Evolutionary conservation across 148 eudicot genomes (phyloP).

Genomic region (Spergularia bocconei): DNA sequence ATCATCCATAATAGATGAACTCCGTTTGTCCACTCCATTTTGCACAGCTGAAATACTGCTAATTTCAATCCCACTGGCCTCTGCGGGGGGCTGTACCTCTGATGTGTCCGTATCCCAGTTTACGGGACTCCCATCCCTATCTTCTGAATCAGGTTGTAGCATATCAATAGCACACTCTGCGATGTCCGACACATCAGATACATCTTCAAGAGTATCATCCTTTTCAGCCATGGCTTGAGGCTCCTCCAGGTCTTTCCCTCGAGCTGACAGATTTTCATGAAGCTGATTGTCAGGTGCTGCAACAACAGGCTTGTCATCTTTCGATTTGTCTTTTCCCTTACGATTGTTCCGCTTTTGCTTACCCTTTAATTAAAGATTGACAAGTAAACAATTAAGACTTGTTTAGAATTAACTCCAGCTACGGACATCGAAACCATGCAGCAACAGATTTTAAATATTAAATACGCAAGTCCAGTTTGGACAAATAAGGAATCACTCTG

Average conservation of each 20-base stretch:
- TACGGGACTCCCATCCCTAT: conserved; percentile 58
- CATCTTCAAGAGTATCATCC: conserved; percentile 60
- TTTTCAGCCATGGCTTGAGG: conserved; percentile 45
- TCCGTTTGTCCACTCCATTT: conserved; percentile 60
- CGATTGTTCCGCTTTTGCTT: conserved; percentile 87
- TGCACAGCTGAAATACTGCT: conserved; percentile 44
- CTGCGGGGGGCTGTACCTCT: conserved; percentile 56
- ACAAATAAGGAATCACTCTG: not conserved
- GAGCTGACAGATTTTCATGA: conserved; percentile 32
- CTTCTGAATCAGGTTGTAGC: conserved; percentile 70
- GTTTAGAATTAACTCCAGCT: not conserved
- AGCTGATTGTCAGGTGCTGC: conserved; percentile 38
- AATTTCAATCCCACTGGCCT: conserved; percentile 47
- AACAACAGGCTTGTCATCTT: conserved; percentile 57
- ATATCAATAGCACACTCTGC: conserved; percentile 48
- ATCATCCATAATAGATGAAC: conserved; percentile 57
- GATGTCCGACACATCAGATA: conserved; percentile 74
- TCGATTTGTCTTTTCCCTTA: conserved; percentile 72
- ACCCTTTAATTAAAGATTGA: conserved; percentile 38
- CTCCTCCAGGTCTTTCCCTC: conserved; percentile 35
- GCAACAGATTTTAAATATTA: not conserved
- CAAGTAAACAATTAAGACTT: conserved; percentile 10
- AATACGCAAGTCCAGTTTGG: not conserved
- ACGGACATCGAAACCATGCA: not conserved
- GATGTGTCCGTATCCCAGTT: conserved; percentile 80